Evolutionary conservation across 2,329 filamentous ascomycete species (phyloP), one percentile per base, ranked within the genome.

Genomic region (Sporothrix brunneoviolacea): DNA sequence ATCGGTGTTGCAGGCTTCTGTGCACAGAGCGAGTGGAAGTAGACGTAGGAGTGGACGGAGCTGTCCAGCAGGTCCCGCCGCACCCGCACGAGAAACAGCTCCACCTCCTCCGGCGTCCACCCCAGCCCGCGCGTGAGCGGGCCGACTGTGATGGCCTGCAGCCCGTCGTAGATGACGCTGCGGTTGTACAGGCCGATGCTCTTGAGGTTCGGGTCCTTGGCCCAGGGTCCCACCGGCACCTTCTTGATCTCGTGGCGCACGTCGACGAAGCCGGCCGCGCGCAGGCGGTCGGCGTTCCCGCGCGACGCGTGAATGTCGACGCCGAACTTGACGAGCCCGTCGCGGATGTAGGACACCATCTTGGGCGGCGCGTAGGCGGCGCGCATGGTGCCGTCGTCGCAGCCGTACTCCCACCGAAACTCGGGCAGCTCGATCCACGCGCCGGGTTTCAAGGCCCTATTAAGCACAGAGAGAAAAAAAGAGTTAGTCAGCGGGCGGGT

Each of bases 391-490:
- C 54, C 60, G 38, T 66, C 62, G 36, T 62, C 55, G 48, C 55
- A 56, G 38, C 48, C 46, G 51, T 48, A 45, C n/a, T 37, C 55
- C 36, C 50, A 55, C 48, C 56, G 55, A 19, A 57, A 57, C 33
- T 73, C 65, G 47, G 60, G 61, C 9, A 68, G 43, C 52, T 75
- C 71, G 9, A 71, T 58, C 59, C 61, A 72, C 16, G 70, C 71
- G n/a, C 70, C 71, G 0, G 70, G 69, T 16, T 61, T 61, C 1
- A 69, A 54, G 50, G 63, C 44, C 2, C 51, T 55, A 10, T 6
- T n/a, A n/a, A n/a, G n/a, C 5, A 18, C 18, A 38, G n/a, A 38
- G 32, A 43, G 16, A 28, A 24, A 19, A 9, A 22, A n/a, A n/a
- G n/a, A n/a, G n/a, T n/a, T 5, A 10, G 24, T 28, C 24, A 28